These are phyloP conservation scores for Neonectria punicea DNA, from an alignment of 2,329 filamentous ascomycete species.

Conservation along the genomic window DNA sequence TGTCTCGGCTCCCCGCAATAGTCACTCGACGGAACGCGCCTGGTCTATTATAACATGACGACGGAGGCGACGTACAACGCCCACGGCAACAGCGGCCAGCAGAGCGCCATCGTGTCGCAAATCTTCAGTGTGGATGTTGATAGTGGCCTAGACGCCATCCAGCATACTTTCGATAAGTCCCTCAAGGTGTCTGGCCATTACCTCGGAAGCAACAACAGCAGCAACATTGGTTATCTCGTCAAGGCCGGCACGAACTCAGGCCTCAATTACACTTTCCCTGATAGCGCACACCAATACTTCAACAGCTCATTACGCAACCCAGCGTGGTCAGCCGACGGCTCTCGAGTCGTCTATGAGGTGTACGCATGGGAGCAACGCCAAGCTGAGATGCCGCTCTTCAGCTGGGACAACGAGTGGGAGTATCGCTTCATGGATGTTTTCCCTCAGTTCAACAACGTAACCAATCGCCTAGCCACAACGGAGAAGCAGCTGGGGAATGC, in stretches of 20 bases:
- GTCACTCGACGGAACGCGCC: slow-evolving; percentile 9
- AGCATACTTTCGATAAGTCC: slow-evolving; percentile 18
- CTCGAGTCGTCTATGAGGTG: slow-evolving; percentile 12
- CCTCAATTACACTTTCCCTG: slow-evolving; percentile 10
- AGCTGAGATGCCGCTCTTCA: slow-evolving; percentile 16
- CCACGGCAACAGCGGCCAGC: slow-evolving; percentile 9
- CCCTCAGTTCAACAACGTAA: slow-evolving; percentile 11
- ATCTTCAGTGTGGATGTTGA: slow-evolving; percentile 18
- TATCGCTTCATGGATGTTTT: slow-evolving; percentile 22
- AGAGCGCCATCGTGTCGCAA: slow-evolving; percentile 6
- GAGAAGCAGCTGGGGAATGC: slow-evolving; percentile 20
- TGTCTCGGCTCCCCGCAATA: slow-evolving; percentile 19
- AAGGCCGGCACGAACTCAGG: slow-evolving; percentile 6
- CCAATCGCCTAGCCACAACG: slow-evolving; percentile 13
- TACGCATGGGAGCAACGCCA: slow-evolving; percentile 16
- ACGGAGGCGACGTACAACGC: slow-evolving; percentile 10
- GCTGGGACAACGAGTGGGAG: slow-evolving; percentile 18
- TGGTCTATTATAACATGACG: slow-evolving; percentile 18
- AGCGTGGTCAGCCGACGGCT: slow-evolving; percentile 12
- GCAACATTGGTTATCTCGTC: slow-evolving; percentile 14
- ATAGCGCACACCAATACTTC: not conserved
- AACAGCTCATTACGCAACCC: slow-evolving; percentile 15
- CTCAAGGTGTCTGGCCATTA: slow-evolving; percentile 14
- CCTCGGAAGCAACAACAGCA: not conserved
- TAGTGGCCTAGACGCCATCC: not conserved